These are phyloP conservation scores for Talaromyces sp. DNA, from an alignment of 2,329 filamentous ascomycete species.

Conservation along the genomic window DNA sequence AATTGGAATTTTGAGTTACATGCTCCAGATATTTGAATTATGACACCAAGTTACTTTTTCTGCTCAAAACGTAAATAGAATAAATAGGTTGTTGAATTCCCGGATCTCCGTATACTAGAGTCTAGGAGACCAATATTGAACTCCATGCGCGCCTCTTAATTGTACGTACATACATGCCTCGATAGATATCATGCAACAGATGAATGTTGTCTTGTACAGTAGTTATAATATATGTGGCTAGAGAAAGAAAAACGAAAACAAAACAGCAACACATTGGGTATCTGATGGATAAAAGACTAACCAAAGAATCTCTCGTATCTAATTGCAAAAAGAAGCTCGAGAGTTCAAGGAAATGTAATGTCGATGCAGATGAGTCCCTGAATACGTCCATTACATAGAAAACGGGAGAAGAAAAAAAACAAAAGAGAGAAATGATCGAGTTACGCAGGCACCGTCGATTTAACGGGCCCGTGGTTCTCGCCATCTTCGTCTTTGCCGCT, in stretches of 20 bases:
- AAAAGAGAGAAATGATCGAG: background rate
- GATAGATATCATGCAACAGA: background rate
- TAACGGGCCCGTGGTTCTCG: background rate
- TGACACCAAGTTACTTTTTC: background rate
- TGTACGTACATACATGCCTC: background rate
- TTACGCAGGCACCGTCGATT: background rate
- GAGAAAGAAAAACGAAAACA: constrained; percentile 6
- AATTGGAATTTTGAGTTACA: background rate
- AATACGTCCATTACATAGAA: background rate
- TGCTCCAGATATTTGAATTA: background rate
- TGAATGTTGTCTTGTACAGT: background rate
- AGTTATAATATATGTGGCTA: background rate
- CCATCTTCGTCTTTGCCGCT: constrained; percentile 22
- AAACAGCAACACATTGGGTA: constrained; percentile 27
- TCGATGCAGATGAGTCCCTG: background rate
- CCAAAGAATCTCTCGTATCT: constrained; percentile 10
- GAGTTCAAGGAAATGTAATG: background rate
- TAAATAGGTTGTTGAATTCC: background rate
- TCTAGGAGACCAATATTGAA: background rate
- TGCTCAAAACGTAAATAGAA: background rate
- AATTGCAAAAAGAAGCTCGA: constrained; percentile 1
- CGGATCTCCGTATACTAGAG: background rate
- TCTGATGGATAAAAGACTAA: constrained; percentile 17
- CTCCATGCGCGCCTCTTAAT: background rate
- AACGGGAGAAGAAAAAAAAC: background rate